phyloP scores from a whole-genome alignment of 805 yeast genomes.

The Clavispora asparagi region DNA sequence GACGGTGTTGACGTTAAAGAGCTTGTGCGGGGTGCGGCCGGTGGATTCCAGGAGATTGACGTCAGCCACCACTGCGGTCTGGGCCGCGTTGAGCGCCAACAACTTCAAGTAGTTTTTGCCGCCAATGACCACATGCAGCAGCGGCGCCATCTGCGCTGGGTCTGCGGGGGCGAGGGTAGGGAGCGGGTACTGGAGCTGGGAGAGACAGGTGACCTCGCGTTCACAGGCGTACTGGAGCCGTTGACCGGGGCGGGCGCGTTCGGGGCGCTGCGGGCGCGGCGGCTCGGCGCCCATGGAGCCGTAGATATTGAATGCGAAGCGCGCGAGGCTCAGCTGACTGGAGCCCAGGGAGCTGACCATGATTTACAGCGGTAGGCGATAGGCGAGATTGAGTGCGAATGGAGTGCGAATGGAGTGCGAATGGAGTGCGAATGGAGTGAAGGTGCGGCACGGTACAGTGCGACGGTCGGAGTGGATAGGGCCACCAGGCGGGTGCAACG shows the following conservation, averaged over 20 bases:
- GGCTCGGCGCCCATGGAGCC: constrained; percentile 32
- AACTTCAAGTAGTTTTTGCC: constrained; percentile 38
- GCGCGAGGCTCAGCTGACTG: constrained; percentile 33
- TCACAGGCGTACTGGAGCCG: constrained; percentile 17
- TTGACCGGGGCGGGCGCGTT: constrained; percentile 1
- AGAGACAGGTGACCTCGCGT: constrained; percentile 19
- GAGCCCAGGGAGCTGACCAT: constrained; percentile 2
- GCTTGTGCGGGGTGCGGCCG: constrained; percentile 14
- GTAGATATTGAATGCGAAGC: constrained; percentile 57
- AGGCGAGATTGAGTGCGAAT: too few relatives aligned
- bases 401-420: too few relatives aligned
- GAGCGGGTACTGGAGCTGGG: constrained; percentile 21
- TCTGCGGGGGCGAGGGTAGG: constrained; percentile 5
- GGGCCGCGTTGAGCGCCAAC: constrained; percentile 27
- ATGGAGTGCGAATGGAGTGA: too few relatives aligned
- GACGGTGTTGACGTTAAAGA: constrained; percentile 36
- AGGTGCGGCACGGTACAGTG: too few relatives aligned
- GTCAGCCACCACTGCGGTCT: constrained; percentile 28
- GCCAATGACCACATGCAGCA: constrained; percentile 35
- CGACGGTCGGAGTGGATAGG: too few relatives aligned
- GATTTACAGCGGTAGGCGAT: not conserved
- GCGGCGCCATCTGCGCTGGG: constrained; percentile 9
- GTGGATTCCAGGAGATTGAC: constrained; percentile 27
- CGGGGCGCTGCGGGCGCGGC: constrained; percentile 3
- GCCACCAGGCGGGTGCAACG: too few relatives aligned